Evolutionary conservation across 768 basidiomycete species (phyloP).

Genomic region (Favolaschia claudopus): DNA sequence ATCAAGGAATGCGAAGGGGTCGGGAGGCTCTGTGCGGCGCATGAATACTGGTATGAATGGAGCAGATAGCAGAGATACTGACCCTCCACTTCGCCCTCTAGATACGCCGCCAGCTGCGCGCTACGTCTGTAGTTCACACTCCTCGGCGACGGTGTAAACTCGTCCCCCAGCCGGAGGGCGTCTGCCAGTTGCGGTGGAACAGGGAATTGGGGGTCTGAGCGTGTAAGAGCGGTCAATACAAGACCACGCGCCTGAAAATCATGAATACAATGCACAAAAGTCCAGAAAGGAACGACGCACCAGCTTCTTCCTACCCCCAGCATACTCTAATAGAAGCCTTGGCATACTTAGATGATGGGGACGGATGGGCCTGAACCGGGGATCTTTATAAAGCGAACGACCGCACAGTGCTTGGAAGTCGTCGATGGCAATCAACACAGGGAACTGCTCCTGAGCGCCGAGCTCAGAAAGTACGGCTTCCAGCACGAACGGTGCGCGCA

Average conservation of each 20-base stretch:
- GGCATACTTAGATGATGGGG: constrained; percentile 84
- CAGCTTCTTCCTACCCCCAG: constrained; percentile 71
- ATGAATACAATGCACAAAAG: not conserved
- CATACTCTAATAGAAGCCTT: constrained; percentile 78
- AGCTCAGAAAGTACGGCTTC: constrained; percentile 67
- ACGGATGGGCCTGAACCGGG: constrained; percentile 71
- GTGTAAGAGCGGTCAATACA: constrained; percentile 73
- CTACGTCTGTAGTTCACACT: not conserved
- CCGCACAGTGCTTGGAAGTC: constrained; percentile 87
- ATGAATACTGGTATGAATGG: not conserved
- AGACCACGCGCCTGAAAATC: constrained; percentile 67
- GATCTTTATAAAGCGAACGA: constrained; percentile 73
- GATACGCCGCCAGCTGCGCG: constrained; percentile 18
- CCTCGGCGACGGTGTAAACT: constrained; percentile 18
- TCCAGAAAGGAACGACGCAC: constrained; percentile 54
- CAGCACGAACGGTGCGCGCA: constrained; percentile 62
- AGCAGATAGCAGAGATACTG: not conserved
- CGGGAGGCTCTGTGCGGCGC: not conserved
- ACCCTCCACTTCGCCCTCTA: constrained; percentile 6
- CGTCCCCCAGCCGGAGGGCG: constrained; percentile 57
- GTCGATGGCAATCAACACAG: constrained; percentile 86
- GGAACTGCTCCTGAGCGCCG: constrained; percentile 73
- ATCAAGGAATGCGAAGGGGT: not conserved
- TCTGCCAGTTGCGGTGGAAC: constrained; percentile 71
- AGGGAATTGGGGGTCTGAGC: constrained; percentile 64